phyloP scores from a whole-genome alignment of 1,139 yeast species.

The Suhomyces choctaworum region DNA sequence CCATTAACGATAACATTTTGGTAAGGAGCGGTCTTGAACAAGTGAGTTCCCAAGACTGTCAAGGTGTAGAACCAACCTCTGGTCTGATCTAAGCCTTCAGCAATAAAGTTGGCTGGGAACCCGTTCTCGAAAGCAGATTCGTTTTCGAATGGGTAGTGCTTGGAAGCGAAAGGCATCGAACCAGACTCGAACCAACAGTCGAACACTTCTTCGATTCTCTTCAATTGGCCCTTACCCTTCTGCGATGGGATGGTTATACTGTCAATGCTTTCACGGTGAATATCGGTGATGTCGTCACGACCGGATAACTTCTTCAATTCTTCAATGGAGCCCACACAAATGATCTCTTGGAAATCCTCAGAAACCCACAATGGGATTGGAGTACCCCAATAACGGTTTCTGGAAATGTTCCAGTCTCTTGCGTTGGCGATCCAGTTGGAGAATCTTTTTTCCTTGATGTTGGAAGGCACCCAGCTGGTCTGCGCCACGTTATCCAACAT shows the following conservation, averaged over 20 bases:
- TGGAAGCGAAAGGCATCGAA: slow-evolving; percentile 97
- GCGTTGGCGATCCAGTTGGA: slow-evolving; percentile 98
- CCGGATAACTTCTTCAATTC: slow-evolving; percentile 88
- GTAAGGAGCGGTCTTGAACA: slow-evolving; percentile 90
- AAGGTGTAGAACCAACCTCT: slow-evolving; percentile 99
- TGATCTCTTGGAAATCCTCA: slow-evolving; percentile 88
- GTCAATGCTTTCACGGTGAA: slow-evolving; percentile 93
- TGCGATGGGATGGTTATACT: slow-evolving; percentile 91
- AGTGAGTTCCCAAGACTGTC: slow-evolving; percentile 92
- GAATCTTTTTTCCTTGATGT: slow-evolving; percentile 90
- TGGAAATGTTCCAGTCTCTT: slow-evolving; percentile 97
- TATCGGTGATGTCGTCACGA: slow-evolving; percentile 72
- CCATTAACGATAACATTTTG: slow-evolving; percentile 95
- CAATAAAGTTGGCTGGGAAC: slow-evolving; percentile 96
- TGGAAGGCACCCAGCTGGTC: slow-evolving; percentile 93
- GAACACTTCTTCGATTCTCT: slow-evolving; percentile 94
- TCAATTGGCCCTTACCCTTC: slow-evolving; percentile 82
- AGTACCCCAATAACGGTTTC: slow-evolving; percentile 99
- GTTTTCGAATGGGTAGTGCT: slow-evolving; percentile 94
- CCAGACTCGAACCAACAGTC: slow-evolving; percentile 99
- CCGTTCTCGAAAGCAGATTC: slow-evolving; percentile 64
- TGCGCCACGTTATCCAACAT: slow-evolving; percentile 83
- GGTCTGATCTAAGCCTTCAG: slow-evolving; percentile 99
- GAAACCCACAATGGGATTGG: slow-evolving; percentile 98
- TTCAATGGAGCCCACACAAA: slow-evolving; percentile 87